Evolutionary conservation across 2,329 filamentous ascomycete genomes (phyloP), one percentile per base, ranked within the genome.

Genomic region (Aureobasidium namibiae): DNA sequence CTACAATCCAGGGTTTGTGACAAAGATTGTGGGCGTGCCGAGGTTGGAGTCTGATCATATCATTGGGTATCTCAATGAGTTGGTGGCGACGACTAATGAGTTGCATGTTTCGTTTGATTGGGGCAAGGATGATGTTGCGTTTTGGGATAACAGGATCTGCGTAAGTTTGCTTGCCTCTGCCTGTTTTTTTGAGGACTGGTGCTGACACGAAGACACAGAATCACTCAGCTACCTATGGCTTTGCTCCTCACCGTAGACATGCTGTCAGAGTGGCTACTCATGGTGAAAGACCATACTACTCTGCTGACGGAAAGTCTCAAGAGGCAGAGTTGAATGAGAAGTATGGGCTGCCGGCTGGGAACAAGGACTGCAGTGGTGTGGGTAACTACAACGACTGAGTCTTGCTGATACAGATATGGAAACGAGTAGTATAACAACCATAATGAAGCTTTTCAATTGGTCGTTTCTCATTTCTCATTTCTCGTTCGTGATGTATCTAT

Each of bases 91-190:
- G 1, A 82, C 78, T 4, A 85, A 87, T 41, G 88, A 91, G 69
- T 76, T 87, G 61, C 86, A 90, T 65, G 85, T 82, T 6, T 78
- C 86, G 18, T 83, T 86, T 66, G 78, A 80, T 63, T 87, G 85
- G 85, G 76, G 78, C 41, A 79, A 82, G 62, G 78, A 81, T 41
- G 86, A 86, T 60, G 82, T 89, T 2, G 84, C 84, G 0, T 78
- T 88, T 60, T 88, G 85, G 85, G 85, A 88, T 67, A 88, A 62
- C 26, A 59, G 61, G 8, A 53, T 56, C 26, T 60, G 58, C 41
- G 61, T 62, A 59, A 58, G 61, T 60, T 26, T n/a, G 7, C 4
- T 23, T 26, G 16, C 23, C 4, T 38, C 4, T 16, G 34, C 13
- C n/a, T 38, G 14, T n/a, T n/a, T n/a, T n/a, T n/a, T n/a, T n/a